Base-by-base conservation (phyloP, 306 rosid genomes). In the Rubus idaeus region DNA sequence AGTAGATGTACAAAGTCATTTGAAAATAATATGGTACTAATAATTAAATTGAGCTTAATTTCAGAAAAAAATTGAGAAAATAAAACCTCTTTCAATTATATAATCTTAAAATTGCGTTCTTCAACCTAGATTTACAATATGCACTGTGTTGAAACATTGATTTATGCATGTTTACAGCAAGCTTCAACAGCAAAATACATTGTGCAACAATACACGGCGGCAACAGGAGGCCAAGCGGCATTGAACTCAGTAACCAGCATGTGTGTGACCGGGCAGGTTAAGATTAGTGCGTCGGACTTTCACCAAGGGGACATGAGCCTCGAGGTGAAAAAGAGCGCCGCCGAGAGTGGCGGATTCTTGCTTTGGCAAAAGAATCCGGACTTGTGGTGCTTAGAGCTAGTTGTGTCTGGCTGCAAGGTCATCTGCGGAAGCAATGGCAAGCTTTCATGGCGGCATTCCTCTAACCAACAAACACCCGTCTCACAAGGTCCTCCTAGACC, bases 311-410 rank as follows among this genome's bases (percentile, higher is more conserved):
- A 80, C 39, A 86, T 81, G 4, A 81, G 39, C 37, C 4, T 70
- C 4, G 98, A 90, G 73, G 83, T 92, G 73, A 95, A 90, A 85
- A 95, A 89, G 73, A 84, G 82, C 66, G 72, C 86, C 0, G 96
- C 82, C 41, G 97, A 95, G 79, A 70, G 70, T 18, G 98, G 97
- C 0, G 98, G 96, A 17, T 92, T 92, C 26, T 93, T 95, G 71
- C 84, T 92, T 20, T 95, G 92, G 97, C 98, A 95, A 46, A 95
- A 95, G 83, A 89, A 95, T 41, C 98, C 97, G 0, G 97, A 95
- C 77, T 80, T 92, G 78, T 95, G 98, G 98, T 78, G 87, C 55
- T 83, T 92, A 37, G 98, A 95, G 81, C 83, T 92, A 3, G 63
- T 95, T 11, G 87, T 90, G 8, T 84, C 98, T 0, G 96, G 97